phyloP scores from a whole-genome alignment of 768 basidiomycete genomes.

The Boletus patriciae region DNA sequence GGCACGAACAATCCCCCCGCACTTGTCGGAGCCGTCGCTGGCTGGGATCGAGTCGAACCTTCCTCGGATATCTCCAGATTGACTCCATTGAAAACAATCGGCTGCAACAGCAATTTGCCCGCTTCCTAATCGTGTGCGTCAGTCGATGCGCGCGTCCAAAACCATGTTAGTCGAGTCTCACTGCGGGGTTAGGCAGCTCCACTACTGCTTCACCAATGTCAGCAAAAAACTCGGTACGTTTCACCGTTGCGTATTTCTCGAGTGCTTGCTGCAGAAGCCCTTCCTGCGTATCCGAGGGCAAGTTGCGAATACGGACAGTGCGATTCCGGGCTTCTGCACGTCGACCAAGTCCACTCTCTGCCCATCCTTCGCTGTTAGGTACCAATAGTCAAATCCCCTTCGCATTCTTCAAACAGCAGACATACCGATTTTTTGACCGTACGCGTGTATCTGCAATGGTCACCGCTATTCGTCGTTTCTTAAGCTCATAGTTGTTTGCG shows the following conservation, averaged over 20 bases:
- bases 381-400: not conserved
- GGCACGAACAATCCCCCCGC: constrained; percentile 64
- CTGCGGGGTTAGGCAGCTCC: constrained; percentile 65
- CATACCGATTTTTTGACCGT: constrained; percentile 53
- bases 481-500: constrained; percentile 85
- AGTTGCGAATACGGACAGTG: constrained; percentile 71
- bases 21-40: constrained; percentile 38
- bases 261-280: constrained; percentile 87
- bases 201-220: constrained; percentile 61
- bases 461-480: constrained; percentile 87
- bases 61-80: constrained; percentile 62
- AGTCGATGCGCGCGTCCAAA: not conserved
- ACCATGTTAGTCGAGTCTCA: constrained; percentile 33
- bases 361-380: constrained; percentile 36
- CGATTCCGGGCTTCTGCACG: constrained; percentile 61
- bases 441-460: constrained; percentile 78
- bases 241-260: constrained; percentile 71
- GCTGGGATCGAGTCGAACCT: constrained; percentile 29
- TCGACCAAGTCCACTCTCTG: constrained; percentile 59
- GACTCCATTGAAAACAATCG: constrained; percentile 67
- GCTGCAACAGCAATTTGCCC: constrained; percentile 69
- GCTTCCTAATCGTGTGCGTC: constrained; percentile 59
- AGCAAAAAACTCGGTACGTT: constrained; percentile 72
- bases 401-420: not conserved
- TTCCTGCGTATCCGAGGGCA: constrained; percentile 81